phyloP scores from a whole-genome alignment of 345 rosid species.

The Orychophragmus violaceus region DNA sequence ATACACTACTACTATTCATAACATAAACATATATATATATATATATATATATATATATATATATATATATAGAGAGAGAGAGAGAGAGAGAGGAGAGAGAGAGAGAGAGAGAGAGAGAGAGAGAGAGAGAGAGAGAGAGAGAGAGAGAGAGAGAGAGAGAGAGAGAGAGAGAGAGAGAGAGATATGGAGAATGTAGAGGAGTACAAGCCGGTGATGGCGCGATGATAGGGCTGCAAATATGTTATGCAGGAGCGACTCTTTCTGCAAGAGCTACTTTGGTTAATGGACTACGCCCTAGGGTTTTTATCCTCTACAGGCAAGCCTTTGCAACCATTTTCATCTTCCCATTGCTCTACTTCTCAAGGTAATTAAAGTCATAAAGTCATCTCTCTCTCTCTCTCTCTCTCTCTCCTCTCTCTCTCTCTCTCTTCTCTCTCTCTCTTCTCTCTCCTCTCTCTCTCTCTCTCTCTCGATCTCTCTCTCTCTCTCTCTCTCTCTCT shows the following conservation, averaged over 20 bases:
- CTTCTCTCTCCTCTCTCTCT: not conserved
- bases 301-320: conserved; percentile 39
- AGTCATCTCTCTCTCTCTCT: not conserved
- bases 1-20: not conserved
- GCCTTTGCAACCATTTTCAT: conserved; percentile 38
- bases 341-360: conserved; percentile 31
- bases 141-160: conserved; percentile 1
- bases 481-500: not conserved
- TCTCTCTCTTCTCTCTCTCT: not conserved
- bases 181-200: conserved; percentile 26
- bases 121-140: not conserved
- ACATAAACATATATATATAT: not conserved
- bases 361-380: conserved; percentile 11
- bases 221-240: conserved; percentile 23
- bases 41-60: too few species aligned
- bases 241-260: conserved; percentile 33
- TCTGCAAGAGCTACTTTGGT: conserved; percentile 27
- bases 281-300: conserved; percentile 33
- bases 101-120: not conserved
- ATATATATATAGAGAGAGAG: too few species aligned
- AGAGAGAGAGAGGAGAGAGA: too few species aligned
- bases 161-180: not conserved
- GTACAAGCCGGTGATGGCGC: conserved; percentile 37
- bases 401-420: not conserved
- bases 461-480: not conserved